These are phyloP conservation scores for Neopestalotiopsis sp. DNA, from an alignment of 2,329 filamentous ascomycete species.

Conservation along the genomic window DNA sequence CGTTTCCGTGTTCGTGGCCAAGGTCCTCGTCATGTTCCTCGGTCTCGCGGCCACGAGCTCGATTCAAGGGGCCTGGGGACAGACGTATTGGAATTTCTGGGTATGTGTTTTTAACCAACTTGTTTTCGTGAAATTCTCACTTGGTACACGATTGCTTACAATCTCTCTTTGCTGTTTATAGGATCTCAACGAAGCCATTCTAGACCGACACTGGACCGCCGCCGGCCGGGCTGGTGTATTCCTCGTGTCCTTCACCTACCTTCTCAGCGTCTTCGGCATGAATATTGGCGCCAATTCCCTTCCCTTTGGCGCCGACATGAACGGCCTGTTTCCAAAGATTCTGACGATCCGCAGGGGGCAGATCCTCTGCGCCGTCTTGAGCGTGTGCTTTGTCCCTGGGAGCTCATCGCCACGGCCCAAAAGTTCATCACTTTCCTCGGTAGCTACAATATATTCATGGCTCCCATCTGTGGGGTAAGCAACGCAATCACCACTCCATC, in stretches of 20 bases:
- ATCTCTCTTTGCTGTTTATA: not conserved
- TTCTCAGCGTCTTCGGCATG: not conserved
- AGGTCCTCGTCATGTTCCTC: conserved; percentile 36
- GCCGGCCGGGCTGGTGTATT: not conserved
- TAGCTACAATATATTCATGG: not conserved
- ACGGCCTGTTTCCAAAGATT: conserved; percentile 45
- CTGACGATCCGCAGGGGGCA: conserved; percentile 49
- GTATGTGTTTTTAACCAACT: not conserved
- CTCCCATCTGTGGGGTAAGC: not conserved
- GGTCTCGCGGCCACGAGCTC: conserved; percentile 37
- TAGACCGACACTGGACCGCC: not conserved
- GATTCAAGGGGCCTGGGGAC: conserved; percentile 22
- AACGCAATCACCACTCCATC: not conserved
- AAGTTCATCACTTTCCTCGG: conserved; percentile 48
- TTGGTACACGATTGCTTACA: not conserved
- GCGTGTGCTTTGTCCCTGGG: conserved; percentile 44
- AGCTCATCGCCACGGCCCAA: conserved; percentile 44
- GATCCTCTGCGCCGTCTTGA: conserved; percentile 43
- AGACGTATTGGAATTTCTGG: not conserved
- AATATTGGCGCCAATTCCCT: conserved; percentile 38
- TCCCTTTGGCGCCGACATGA: conserved; percentile 48
- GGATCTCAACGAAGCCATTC: not conserved
- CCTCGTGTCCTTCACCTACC: not conserved
- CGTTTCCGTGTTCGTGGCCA: conserved; percentile 29
- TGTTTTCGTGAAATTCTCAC: too few relatives aligned